Evolutionary conservation across 345 rosid genomes (phyloP).

Genomic region (Zanthoxylum bungeanum): DNA sequence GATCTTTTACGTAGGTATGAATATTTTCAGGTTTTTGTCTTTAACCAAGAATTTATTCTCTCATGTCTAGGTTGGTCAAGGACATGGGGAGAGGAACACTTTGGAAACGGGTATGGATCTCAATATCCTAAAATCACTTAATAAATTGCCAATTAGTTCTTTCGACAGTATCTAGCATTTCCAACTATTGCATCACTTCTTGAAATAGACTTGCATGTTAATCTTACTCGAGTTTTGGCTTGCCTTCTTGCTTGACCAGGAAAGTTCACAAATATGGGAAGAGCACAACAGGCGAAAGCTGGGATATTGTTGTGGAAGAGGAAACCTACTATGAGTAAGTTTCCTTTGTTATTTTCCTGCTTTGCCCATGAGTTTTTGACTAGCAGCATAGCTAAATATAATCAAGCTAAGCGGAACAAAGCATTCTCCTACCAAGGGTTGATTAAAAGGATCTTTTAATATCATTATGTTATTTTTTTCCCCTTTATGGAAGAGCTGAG

Average conservation of each 20-base stretch:
- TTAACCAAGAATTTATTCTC: conserved; percentile 1
- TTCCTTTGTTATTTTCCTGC: background rate
- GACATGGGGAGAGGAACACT: conserved; percentile 99
- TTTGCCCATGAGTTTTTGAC: background rate
- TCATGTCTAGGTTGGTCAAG: conserved; percentile 81
- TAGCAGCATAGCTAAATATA: no score
- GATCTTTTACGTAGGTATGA: background rate
- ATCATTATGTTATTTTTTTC: no score
- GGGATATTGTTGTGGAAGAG: conserved; percentile 96
- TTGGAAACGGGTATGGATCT: conserved; percentile 82
- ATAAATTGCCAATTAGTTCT: background rate
- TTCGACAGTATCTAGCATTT: background rate
- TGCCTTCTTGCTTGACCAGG: conserved; percentile 34
- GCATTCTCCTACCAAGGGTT: no score
- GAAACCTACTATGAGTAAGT: conserved; percentile 88
- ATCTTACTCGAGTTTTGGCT: background rate
- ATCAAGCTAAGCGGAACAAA: no score
- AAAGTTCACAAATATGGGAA: conserved; percentile 98
- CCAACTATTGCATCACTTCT: background rate
- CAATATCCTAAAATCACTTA: background rate
- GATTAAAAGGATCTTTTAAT: no score
- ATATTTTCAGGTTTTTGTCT: background rate
- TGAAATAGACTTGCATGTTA: no score
- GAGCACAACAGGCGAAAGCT: conserved; percentile 94
- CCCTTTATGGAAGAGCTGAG: conserved; percentile 74